Evolutionary conservation across 2,329 filamentous ascomycete genomes (phyloP), one percentile per base, ranked within the genome.

Genomic region (Fusarium piperis): DNA sequence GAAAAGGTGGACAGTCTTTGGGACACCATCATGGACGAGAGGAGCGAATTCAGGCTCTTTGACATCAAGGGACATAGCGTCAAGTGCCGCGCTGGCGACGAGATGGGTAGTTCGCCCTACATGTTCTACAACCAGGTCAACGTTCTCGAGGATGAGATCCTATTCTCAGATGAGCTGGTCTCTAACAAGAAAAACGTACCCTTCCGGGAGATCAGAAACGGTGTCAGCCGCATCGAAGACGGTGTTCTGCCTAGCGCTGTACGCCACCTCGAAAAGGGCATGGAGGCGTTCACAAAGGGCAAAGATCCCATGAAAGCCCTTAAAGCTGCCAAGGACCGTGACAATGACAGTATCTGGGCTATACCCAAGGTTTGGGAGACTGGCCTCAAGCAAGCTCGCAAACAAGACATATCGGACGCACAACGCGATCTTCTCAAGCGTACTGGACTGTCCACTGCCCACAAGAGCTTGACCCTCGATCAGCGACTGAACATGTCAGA

Each of bases 41-140:
- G 59, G 1, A 72, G 60, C 13, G 18, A 74, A 32, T 72, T 73
- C 35, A n/a, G 61, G 0, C 48, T 76, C 0, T 76, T 58, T 5
- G 48, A 70, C 15, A 36, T 74, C 7, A 26, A 63, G 2, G 58
- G 41, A 15, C 30, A 61, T 2, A 30, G 46, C 0, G 23, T 76
- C 4, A 73, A 52, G 6, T 52, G 11, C 10, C 65, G 59, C 10
- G 59, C 18, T 10, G 41, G 52, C 2, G 11, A 28, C 1, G 74
- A 73, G 1, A 2, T 70, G 11, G 51, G 44, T 6, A 12, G 30
- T 3, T 61, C 56, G 0, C 64, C 64, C 2, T 78, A 78, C 52
- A 57, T 74, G 53, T 79, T 78, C 59, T 79, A 79, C 52, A 79
- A 72, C 59, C 48, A 74, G 8, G 74, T 63, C 12, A 75, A 77